Conservation (phyloP, 2,329 filamentous ascomycete species). For the Cladosporium sp. region DNA sequence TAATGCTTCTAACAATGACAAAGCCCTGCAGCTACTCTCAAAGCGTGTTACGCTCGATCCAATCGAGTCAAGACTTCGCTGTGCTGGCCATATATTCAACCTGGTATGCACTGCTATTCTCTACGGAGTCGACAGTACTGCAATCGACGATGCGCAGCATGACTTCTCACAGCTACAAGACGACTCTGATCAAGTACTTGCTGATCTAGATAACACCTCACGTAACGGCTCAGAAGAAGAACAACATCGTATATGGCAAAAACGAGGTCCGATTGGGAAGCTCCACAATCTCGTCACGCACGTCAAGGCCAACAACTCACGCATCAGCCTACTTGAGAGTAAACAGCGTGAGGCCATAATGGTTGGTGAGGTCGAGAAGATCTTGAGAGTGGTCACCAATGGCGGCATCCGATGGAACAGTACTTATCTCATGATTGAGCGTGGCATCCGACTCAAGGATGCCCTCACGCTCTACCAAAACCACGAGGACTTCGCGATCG, state of each 20-base stretch:
- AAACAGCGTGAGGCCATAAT: not conserved
- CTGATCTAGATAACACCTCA: slow-evolving; percentile 16
- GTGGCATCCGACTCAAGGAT: not conserved
- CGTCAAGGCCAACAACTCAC: not conserved
- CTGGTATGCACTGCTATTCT: not conserved
- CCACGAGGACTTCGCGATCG: no score
- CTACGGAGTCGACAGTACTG: not conserved
- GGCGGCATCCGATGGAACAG: no score
- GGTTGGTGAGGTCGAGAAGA: not conserved
- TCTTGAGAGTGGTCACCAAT: no score
- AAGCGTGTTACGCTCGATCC: slow-evolving; percentile 9
- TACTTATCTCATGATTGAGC: no score
- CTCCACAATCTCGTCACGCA: not conserved
- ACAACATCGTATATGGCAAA: slow-evolving; percentile 23
- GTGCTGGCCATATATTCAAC: not conserved
- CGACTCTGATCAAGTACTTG: not conserved
- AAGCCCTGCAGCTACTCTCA: not conserved
- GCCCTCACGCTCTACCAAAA: not conserved
- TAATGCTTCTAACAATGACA: slow-evolving; percentile 26
- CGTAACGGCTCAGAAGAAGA: no score
- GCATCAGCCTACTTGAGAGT: not conserved
- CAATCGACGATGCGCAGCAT: not conserved
- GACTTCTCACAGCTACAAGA: not conserved
- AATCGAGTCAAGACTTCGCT: slow-evolving; percentile 4
- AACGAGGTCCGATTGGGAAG: not conserved